These are phyloP conservation scores for Suillus lakei DNA, from an alignment of 768 basidiomycete species.

Conservation along the genomic window DNA sequence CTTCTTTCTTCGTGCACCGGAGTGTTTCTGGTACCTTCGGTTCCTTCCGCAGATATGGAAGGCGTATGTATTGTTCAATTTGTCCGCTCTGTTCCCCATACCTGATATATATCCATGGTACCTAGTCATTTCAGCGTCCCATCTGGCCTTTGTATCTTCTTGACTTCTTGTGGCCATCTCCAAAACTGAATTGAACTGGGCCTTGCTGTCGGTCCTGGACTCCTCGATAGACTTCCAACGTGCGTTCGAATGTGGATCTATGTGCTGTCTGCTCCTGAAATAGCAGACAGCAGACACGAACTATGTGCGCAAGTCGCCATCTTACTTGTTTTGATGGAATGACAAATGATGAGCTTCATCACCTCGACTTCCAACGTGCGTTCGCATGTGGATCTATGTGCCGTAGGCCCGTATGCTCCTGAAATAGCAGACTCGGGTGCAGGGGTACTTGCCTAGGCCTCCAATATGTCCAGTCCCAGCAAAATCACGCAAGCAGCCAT, in stretches of 20 bases:
- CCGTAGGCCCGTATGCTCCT: not conserved
- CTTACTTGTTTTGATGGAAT: not conserved
- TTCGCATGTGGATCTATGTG: too few relatives aligned
- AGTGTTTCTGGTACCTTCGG: too few relatives aligned
- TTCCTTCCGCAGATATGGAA: not conserved
- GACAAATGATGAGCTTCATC: too few relatives aligned
- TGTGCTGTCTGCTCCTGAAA: not conserved
- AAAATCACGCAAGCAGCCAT: not conserved
- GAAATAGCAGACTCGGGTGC: not conserved
- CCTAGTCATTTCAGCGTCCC: not conserved
- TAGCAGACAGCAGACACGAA: too few relatives aligned
- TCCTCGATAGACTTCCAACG: not conserved
- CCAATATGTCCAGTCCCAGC: not conserved
- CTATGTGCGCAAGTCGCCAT: too few relatives aligned
- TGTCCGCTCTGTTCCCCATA: not conserved
- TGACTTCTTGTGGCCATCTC: not conserved
- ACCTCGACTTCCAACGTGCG: too few relatives aligned
- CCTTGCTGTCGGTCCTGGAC: not conserved
- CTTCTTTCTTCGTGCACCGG: not conserved
- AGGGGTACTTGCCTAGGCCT: too few relatives aligned
- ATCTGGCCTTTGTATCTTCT: not conserved
- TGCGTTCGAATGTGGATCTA: not conserved
- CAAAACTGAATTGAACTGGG: not conserved
- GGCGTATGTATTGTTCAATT: not conserved
- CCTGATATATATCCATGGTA: not conserved